Evolutionary conservation across 2,329 filamentous ascomycete species (phyloP).

Genomic region (Fusarium sp.): DNA sequence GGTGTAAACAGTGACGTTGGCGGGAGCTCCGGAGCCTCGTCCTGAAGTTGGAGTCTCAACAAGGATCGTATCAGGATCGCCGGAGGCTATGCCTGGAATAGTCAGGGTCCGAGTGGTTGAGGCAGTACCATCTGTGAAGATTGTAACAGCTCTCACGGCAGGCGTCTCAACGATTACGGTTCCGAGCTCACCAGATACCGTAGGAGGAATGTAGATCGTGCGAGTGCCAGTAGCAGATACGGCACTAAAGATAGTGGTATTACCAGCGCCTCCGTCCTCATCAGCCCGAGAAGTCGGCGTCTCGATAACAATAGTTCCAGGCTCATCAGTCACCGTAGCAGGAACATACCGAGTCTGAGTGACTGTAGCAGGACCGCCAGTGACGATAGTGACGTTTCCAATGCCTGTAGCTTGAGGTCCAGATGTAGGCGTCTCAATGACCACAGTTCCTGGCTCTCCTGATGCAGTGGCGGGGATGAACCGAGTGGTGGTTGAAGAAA

Average conservation of each 20-base stretch:
- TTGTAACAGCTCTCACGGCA: not conserved
- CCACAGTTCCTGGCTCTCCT: constrained; percentile 4
- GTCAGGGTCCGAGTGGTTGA: not conserved
- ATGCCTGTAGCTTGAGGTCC: constrained; percentile 12
- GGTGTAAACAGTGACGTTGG: constrained; percentile 12
- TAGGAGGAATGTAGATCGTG: constrained; percentile 1
- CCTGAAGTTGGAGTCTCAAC: constrained; percentile 4
- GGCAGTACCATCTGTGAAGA: not conserved
- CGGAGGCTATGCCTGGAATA: not conserved
- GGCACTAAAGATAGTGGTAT: not conserved
- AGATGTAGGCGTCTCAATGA: constrained; percentile 25
- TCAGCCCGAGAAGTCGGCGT: not conserved
- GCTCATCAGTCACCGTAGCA: not conserved
- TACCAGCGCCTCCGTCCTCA: not conserved
- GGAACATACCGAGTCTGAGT: constrained; percentile 16
- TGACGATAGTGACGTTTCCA: constrained; percentile 6
- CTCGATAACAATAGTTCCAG: constrained; percentile 13
- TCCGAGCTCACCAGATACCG: constrained; percentile 11
- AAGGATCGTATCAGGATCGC: constrained; percentile 7
- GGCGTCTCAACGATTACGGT: constrained; percentile 17
- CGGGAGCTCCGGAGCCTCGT: not conserved
- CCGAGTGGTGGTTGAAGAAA: not conserved
- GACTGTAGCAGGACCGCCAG: not conserved
- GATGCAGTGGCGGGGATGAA: constrained; percentile 11
- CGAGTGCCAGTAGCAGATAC: not conserved